Percentiles rank a stretch among this genome's conserved stretches.
Evolutionary conservation across 176 grass and related monocot genomes (phyloP).

Genomic region (Carex cristatella): DNA sequence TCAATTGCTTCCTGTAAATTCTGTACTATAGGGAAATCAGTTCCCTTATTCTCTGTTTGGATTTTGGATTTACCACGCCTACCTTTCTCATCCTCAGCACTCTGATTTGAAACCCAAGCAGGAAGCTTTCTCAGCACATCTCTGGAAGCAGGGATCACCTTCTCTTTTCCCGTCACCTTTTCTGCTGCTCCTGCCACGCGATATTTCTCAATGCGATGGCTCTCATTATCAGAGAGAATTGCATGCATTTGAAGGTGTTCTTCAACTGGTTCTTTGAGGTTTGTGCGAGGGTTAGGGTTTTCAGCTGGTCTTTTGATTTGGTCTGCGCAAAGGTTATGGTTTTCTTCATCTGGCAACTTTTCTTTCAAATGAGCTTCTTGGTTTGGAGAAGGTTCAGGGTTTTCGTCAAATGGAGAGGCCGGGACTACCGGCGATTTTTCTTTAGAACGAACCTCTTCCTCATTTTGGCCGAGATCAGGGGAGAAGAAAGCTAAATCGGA

Average conservation of each 20-base stretch:
- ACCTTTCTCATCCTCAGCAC: neutral
- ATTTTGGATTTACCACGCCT: neutral
- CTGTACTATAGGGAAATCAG: neutral
- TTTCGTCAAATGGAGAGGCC: neutral
- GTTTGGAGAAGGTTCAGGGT: neutral
- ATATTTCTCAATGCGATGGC: neutral
- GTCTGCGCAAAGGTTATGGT: neutral
- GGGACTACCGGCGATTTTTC: neutral
- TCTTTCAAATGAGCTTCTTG: neutral
- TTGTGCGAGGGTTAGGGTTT: neutral
- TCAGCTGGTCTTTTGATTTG: neutral
- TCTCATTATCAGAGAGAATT: neutral
- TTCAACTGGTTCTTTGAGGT: neutral
- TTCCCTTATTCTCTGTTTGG: neutral
- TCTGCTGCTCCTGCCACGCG: neutral
- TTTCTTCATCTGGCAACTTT: neutral
- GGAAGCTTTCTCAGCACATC: neutral
- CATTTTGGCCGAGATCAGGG: neutral
- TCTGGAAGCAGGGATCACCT: too few species aligned
- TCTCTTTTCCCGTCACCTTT: neutral
- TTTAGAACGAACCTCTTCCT: neutral
- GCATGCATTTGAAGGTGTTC: neutral
- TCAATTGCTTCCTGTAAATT: constrained; percentile 17
- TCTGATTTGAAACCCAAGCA: neutral
- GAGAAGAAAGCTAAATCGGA: neutral